These are phyloP conservation scores for Backusella mclennaniae DNA, from an alignment of 192 early-diverging fungal genomes.

Conservation along the genomic window DNA sequence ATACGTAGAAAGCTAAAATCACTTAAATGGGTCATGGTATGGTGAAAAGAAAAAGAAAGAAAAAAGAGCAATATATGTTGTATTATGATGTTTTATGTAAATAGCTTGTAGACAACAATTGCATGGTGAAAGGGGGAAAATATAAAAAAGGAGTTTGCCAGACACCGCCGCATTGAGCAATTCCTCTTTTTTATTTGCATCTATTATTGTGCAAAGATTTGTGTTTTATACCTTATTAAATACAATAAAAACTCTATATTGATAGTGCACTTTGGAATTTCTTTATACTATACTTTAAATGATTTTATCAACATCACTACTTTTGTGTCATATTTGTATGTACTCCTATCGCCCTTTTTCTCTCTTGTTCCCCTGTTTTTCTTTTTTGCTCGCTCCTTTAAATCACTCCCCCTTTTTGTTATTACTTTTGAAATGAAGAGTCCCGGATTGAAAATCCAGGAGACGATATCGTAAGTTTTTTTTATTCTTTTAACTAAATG, in stretches of 20 bases:
- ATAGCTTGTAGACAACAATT: not conserved
- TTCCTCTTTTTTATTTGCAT: slow-evolving; percentile 66
- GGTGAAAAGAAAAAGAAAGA: not conserved
- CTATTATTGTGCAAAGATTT: no score
- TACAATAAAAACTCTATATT: not conserved
- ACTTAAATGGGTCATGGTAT: slow-evolving; percentile 34
- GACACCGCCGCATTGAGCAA: slow-evolving; percentile 89
- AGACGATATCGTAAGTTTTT: not conserved
- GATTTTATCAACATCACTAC: not conserved
- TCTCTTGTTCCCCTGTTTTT: not conserved
- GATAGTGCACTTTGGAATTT: not conserved
- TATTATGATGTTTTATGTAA: not conserved
- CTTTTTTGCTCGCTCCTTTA: not conserved
- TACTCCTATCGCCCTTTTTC: no score
- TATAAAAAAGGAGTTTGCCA: slow-evolving; percentile 77
- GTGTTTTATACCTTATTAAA: no score
- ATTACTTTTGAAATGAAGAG: not conserved
- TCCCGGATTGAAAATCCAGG: not conserved
- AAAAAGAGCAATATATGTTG: not conserved
- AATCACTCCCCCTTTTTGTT: not conserved
- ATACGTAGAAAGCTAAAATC: slow-evolving; percentile 42
- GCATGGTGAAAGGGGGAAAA: slow-evolving; percentile 88
- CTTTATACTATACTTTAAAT: not conserved
- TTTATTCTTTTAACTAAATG: not conserved
- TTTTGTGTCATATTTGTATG: not conserved